Evolutionary conservation across 805 yeast genomes (phyloP).

Genomic region (Kluyveromyces wickerhamii): DNA sequence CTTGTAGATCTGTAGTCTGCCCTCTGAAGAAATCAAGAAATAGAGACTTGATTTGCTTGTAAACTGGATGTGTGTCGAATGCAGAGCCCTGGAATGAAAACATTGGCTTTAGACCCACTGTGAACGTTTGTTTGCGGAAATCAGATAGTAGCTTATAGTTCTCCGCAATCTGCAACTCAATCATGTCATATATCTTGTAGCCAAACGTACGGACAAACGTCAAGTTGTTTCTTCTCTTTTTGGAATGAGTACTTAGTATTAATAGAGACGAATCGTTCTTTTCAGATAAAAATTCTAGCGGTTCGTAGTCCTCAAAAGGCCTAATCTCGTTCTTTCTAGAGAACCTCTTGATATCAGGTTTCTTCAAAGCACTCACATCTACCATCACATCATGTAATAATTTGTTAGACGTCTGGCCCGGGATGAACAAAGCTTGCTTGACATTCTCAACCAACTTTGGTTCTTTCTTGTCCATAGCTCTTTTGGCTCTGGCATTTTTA

Average conservation of each 20-base stretch:
- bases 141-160: slow-evolving; percentile 68
- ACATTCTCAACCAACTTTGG: slow-evolving; percentile 84
- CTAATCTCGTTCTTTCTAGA: slow-evolving; percentile 79
- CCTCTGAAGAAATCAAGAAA: slow-evolving; percentile 90
- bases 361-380: slow-evolving; percentile 82
- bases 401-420: slow-evolving; percentile 76
- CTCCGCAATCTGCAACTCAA: slow-evolving; percentile 70
- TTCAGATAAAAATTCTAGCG: slow-evolving; percentile 86
- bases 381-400: slow-evolving; percentile 81
- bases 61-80: slow-evolving; percentile 84
- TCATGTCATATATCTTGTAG: slow-evolving; percentile 85
- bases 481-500: slow-evolving; percentile 89
- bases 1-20: slow-evolving; percentile 70
- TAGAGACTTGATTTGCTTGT: slow-evolving; percentile 75
- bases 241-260: slow-evolving; percentile 71
- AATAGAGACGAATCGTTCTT: slow-evolving; percentile 86
- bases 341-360: slow-evolving; percentile 84
- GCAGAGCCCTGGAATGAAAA: slow-evolving; percentile 87
- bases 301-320: slow-evolving; percentile 86
- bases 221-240: slow-evolving; percentile 87
- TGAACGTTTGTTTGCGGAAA: slow-evolving; percentile 72
- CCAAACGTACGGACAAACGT: slow-evolving; percentile 87
- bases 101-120: slow-evolving; percentile 89
- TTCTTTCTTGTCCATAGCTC: slow-evolving; percentile 85
- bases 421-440: slow-evolving; percentile 83